Conservation (phyloP, 768 basidiomycete genomes). For the Mycena pura region DNA sequence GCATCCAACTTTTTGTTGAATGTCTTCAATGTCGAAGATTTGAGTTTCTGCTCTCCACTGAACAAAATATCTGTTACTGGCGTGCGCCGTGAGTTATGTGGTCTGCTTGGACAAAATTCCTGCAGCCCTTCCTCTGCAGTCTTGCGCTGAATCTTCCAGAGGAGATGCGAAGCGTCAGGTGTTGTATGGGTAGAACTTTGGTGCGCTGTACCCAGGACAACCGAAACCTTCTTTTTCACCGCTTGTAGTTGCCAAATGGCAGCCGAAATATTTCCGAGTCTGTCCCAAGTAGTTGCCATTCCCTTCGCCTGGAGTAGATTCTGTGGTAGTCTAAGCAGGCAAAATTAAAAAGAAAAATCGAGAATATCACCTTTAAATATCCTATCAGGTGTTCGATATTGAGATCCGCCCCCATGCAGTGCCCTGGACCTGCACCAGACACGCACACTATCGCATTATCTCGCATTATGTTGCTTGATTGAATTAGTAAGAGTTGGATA, state of each 20-base stretch:
- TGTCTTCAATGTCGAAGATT: conserved; percentile 32
- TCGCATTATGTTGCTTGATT: conserved; percentile 41
- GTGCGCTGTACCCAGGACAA: conserved; percentile 28
- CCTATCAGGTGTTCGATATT: conserved; percentile 47
- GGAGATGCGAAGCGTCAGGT: conserved; percentile 25
- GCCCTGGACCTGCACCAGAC: conserved; percentile 30
- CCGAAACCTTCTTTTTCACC: conserved; percentile 34
- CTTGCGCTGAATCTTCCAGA: conserved; percentile 32
- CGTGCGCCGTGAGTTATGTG: background rate
- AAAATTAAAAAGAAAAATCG: background rate
- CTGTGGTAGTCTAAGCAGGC: background rate
- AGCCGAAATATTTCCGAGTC: conserved; percentile 39
- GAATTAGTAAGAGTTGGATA: background rate
- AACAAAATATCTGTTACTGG: conserved; percentile 22
- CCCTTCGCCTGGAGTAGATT: conserved; percentile 36
- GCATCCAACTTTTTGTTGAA: conserved; percentile 48
- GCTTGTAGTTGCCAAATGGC: conserved; percentile 31
- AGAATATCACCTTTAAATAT: conserved; percentile 34
- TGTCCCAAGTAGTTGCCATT: conserved; percentile 38
- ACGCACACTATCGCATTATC: conserved; percentile 44
- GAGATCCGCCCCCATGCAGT: conserved; percentile 40
- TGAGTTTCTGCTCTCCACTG: conserved; percentile 29
- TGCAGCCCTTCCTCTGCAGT: conserved; percentile 27
- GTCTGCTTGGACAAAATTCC: background rate
- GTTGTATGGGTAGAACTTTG: conserved; percentile 34